Percentiles rank a stretch among this genome's conserved stretches.
Conservation (phyloP, 148 eudicot genomes). For the Vaccinium darrowii region DNA sequence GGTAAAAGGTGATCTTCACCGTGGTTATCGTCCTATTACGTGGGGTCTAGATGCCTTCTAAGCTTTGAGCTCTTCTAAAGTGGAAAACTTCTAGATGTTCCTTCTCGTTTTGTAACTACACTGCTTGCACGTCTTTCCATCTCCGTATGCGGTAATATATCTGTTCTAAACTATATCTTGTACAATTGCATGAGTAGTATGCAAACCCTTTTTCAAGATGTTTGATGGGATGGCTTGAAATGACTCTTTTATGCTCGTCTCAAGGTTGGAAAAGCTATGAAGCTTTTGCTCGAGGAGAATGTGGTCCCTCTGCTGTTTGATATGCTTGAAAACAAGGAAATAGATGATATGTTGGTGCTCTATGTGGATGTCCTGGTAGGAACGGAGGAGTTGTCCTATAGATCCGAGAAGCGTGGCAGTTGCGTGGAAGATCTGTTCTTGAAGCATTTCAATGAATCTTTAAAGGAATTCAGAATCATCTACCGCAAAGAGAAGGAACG, state of each 20-base stretch:
- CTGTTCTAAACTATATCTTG: no score
- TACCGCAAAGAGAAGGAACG: constrained; percentile 10
- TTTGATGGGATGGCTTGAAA: not conserved
- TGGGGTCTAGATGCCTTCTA: not conserved
- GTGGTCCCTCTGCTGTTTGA: not conserved
- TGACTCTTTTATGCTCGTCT: not conserved
- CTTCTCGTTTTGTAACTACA: no score
- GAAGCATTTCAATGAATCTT: constrained; percentile 8
- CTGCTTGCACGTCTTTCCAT: no score
- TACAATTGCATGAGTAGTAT: not conserved
- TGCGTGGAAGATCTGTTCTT: not conserved
- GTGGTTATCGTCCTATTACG: not conserved
- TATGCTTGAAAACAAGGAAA: not conserved
- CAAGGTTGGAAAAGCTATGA: not conserved
- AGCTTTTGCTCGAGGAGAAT: constrained; percentile 1
- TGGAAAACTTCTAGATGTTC: no score
- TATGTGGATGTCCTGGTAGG: constrained; percentile 10
- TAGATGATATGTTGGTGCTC: not conserved
- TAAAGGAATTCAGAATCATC: constrained; percentile 5
- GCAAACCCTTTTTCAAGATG: not conserved
- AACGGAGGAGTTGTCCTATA: not conserved
- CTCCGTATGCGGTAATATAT: no score
- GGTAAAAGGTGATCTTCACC: not conserved
- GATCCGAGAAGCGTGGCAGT: not conserved
- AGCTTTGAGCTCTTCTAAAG: not conserved